Evolutionary conservation across 2,329 filamentous ascomycete genomes (phyloP), one percentile per base, ranked within the genome.

Genomic region (Xylaria sp.): DNA sequence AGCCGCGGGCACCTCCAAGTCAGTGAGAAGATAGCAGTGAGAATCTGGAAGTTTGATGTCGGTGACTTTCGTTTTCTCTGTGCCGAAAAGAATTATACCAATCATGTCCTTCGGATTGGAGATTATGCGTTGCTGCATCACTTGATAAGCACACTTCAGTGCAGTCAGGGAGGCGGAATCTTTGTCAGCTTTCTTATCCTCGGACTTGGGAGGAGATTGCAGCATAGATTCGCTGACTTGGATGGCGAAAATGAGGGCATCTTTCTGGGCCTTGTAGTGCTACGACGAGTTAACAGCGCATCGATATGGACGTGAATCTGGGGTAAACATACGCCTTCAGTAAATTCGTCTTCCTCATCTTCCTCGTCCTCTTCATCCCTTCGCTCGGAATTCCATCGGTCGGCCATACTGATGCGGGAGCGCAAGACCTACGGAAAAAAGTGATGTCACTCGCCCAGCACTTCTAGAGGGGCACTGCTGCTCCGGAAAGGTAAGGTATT

Each of bases 61-160:
- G 17, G 66, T 61, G 17, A 63, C 33, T 33, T 62, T 62, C 11
- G 63, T 65, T 45, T 69, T 59, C 27, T 89, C 85, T 0, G 96
- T 99, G 9, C 94, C 94, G 77, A 96, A 99, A 0, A 99, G 84
- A 42, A 99, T 79, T 29, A 99, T 91, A 1, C 95, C 94, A 87
- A 99, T 97, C 92, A 97, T 96, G 69, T 99, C 96, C 75, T 91
- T 94, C 1, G 96, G 96, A 68, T 94, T 95, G 3, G 95, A 95
- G 73, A 99, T 98, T 79, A 99, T 98, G 73, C 96, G 93, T 81
- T 98, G 95, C 81, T 98, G 93, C 93, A 99, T 97, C 60, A 99
- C 84, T 75, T 93, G 89, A 75, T 97, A 97, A 65, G 95, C 96
- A 74, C 93, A 97, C 84, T 97, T 97, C 56, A 99, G 81, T 3